These are phyloP conservation scores for Coniferiporia sulphurascens DNA, from an alignment of 1,284 basidiomycete genomes.

Conservation along the genomic window DNA sequence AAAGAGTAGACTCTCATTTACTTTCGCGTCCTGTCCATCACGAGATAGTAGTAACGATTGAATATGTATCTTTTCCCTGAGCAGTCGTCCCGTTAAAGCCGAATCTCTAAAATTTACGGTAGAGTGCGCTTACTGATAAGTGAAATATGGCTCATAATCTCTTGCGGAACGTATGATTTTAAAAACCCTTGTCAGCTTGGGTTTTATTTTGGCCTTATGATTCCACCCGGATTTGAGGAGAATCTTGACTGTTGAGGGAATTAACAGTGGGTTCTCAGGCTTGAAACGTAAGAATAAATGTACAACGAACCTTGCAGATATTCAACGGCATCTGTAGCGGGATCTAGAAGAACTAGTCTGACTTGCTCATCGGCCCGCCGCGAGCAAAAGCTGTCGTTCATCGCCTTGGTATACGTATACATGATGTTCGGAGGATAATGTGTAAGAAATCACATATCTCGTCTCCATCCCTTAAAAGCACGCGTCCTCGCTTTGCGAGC, in stretches of 20 bases:
- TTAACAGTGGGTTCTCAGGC: neutral
- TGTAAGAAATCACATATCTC: neutral
- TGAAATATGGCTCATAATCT: slow-evolving; percentile 40
- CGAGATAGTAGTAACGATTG: neutral
- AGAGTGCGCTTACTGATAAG: slow-evolving; percentile 39
- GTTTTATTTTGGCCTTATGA: slow-evolving; percentile 48
- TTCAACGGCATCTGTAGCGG: neutral
- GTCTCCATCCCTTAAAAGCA: neutral
- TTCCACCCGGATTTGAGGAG: slow-evolving; percentile 52
- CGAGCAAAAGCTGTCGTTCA: slow-evolving; percentile 5
- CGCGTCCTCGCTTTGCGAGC: neutral
- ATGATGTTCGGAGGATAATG: neutral
- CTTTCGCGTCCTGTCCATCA: slow-evolving; percentile 25
- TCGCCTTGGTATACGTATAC: neutral
- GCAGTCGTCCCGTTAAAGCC: neutral
- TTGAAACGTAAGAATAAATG: neutral
- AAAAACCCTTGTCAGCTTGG: slow-evolving; percentile 47
- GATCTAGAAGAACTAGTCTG: neutral
- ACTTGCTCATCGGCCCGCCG: neutral
- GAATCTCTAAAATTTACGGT: neutral
- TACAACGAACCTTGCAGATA: slow-evolving; percentile 4
- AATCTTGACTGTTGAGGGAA: slow-evolving; percentile 33
- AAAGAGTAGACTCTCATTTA: slow-evolving; percentile 52
- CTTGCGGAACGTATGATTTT: slow-evolving; percentile 45
- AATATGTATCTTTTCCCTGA: slow-evolving; percentile 5